Evolutionary conservation across 2,329 filamentous ascomycete species (phyloP).

Genomic region (Ophiostoma sp.): DNA sequence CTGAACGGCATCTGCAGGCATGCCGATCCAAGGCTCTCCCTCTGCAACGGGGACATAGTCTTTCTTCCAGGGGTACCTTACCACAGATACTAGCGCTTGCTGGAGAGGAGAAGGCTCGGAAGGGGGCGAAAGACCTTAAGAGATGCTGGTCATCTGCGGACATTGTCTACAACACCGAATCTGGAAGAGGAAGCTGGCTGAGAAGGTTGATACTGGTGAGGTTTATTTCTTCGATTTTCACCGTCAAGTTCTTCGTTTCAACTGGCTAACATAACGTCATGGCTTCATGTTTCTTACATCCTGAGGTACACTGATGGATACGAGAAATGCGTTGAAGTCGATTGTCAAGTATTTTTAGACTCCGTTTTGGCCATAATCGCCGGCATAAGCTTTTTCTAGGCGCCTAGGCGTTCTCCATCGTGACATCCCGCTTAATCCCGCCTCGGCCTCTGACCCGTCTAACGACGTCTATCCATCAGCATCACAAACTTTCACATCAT

Average conservation of each 20-base stretch:
- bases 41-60: background rate
- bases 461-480: too few relatives aligned
- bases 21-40: slow-evolving; percentile 4
- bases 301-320: background rate
- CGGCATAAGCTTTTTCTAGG: background rate
- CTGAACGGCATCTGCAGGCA: background rate
- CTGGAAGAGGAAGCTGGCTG: background rate
- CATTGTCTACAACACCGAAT: background rate
- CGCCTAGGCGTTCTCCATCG: background rate
- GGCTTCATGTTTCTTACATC: background rate
- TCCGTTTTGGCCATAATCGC: background rate
- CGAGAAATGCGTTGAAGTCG: background rate
- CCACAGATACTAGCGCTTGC: background rate
- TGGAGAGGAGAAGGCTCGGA: background rate
- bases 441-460: background rate
- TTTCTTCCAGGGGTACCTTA: background rate
- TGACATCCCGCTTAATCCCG: background rate
- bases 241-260: background rate
- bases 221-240: background rate
- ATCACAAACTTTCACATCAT: background rate
- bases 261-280: background rate
- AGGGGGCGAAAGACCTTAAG: background rate
- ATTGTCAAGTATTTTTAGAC: background rate
- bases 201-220: background rate
- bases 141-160: background rate